A percentile compares a stretch with the other conserved stretches of the same genome.
These are phyloP conservation scores for Meredithiella fracta DNA, from an alignment of 2,329 filamentous ascomycete genomes.

Conservation along the genomic window DNA sequence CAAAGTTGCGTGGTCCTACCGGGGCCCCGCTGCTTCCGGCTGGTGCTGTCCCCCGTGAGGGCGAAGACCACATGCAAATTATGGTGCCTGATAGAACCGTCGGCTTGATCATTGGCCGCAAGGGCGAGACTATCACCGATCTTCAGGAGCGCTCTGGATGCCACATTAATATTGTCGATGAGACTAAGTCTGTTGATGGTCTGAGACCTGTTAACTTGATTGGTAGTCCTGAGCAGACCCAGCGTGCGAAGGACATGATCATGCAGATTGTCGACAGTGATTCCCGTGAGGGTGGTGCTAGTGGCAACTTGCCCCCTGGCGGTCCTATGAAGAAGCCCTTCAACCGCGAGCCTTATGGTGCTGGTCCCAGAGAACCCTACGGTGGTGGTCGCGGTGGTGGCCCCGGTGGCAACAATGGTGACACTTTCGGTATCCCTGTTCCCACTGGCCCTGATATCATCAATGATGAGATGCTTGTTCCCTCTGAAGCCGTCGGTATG, in stretches of 20 bases:
- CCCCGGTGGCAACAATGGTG: conserved; percentile 23
- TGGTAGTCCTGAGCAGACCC: conserved; percentile 56
- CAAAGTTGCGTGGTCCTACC: conserved; percentile 4
- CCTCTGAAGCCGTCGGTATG: conserved; percentile 86
- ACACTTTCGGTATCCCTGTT: conserved; percentile 14
- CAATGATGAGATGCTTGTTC: conserved; percentile 70
- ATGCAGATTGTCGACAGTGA: conserved; percentile 92
- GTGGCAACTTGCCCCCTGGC: conserved; percentile 19
- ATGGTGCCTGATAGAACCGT: conserved; percentile 92
- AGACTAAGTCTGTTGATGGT: conserved; percentile 84
- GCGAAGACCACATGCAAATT: conserved; percentile 76
- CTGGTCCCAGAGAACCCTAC: conserved; percentile 17
- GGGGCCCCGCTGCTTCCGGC: conserved; percentile 17
- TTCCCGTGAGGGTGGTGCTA: conserved; percentile 39
- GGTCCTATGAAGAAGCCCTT: conserved; percentile 16
- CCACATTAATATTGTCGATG: conserved; percentile 87
- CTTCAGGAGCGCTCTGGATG: conserved; percentile 84
- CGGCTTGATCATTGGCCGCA: conserved; percentile 82
- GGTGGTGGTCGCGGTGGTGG: neutral
- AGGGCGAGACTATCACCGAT: conserved; percentile 83
- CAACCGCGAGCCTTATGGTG: conserved; percentile 8
- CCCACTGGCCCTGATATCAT: conserved; percentile 43
- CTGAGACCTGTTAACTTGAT: conserved; percentile 82
- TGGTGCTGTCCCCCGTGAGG: conserved; percentile 43
- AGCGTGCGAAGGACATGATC: conserved; percentile 69